Base-by-base conservation (phyloP, 2,329 filamentous ascomycete genomes). In the Xylaria sp. region DNA sequence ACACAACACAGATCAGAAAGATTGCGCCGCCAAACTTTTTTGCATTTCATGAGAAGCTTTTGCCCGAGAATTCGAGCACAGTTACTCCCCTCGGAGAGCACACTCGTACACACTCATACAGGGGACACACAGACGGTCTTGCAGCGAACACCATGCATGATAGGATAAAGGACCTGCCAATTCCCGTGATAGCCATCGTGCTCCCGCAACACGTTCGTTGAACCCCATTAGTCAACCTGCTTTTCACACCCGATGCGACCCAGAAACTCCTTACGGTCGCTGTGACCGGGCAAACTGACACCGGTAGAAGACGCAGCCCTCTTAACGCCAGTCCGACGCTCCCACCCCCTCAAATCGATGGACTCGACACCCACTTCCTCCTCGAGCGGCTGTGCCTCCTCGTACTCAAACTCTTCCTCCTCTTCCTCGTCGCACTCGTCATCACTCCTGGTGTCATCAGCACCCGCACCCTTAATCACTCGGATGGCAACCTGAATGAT, bases 391-490 rank as follows among this genome's bases (percentile, higher is more conserved):
- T 77, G 72, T 2, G 77, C 78, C 66, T 82, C 78, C 63, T 83
- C 79, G 53, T 82, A 82, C 46, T 80, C 71, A 44, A 74, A 79
- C 56, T 82, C 78, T 13, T 78, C 76, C 44, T 80, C 76, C n/a
- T 83, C 76, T 17, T 82, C 80, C 20, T 85, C 84, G 4, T 82
- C 86, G 19, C 87, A 90, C 72, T 96, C 92, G 60, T 91, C 91
- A 63, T 97, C 93, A 59, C 91, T 96, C 51, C 94, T 86, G 17
- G 85, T 83, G 68, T 99, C 94, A 60, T 97, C 92, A 4, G 93
- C 92, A 26, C 84, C 79, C 37, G 81, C 83, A 26, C 93, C 92
- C 46, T 81, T 83, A 34, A 97, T 69, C 5, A 97, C 92, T 57
- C 88, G 87, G 58, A 89, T 80, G 19, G 92, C 92, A 2, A 99